Evolutionary conservation across 2,329 filamentous ascomycete species (phyloP).

Genomic region (Pseudophaeomoniella oleicola): DNA sequence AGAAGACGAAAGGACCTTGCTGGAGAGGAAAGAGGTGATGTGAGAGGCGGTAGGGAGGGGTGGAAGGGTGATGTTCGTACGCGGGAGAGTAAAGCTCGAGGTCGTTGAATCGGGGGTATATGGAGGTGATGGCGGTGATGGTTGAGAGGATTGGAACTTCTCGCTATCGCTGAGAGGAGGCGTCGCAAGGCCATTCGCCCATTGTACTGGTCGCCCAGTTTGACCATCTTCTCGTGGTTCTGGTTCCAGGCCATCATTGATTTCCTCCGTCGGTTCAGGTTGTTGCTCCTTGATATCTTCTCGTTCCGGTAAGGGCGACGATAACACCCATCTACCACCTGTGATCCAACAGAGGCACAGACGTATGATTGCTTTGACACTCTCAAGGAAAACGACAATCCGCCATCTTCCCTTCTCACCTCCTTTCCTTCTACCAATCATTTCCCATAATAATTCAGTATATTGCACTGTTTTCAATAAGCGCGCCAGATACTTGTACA

Average conservation of each 20-base stretch:
- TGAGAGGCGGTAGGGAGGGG: constrained; percentile 67
- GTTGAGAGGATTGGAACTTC: constrained; percentile 4
- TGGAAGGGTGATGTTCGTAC: constrained; percentile 75
- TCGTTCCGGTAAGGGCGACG: constrained; percentile 71
- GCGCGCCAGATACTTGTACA: constrained; percentile 71
- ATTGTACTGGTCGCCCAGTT: constrained; percentile 13
- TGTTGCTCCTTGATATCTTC: constrained; percentile 52
- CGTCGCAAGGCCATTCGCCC: neutral
- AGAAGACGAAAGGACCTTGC: constrained; percentile 84
- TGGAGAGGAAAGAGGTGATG: constrained; percentile 74
- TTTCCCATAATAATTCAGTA: constrained; percentile 92
- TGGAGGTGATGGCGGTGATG: constrained; percentile 21
- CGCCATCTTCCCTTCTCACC: constrained; percentile 72
- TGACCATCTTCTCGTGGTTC: constrained; percentile 26
- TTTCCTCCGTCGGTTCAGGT: constrained; percentile 32
- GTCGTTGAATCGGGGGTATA: constrained; percentile 24
- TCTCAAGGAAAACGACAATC: constrained; percentile 70
- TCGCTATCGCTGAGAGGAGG: constrained; percentile 10
- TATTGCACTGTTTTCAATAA: constrained; percentile 84
- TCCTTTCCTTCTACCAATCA: constrained; percentile 77
- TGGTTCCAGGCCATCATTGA: constrained; percentile 35
- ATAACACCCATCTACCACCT: constrained; percentile 66
- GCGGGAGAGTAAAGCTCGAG: constrained; percentile 78
- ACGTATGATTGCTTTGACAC: constrained; percentile 71
- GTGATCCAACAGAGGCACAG: constrained; percentile 70